These are phyloP conservation scores for Cephaloascus fragrans DNA, from an alignment of 805 yeast genomes.

Conservation along the genomic window DNA sequence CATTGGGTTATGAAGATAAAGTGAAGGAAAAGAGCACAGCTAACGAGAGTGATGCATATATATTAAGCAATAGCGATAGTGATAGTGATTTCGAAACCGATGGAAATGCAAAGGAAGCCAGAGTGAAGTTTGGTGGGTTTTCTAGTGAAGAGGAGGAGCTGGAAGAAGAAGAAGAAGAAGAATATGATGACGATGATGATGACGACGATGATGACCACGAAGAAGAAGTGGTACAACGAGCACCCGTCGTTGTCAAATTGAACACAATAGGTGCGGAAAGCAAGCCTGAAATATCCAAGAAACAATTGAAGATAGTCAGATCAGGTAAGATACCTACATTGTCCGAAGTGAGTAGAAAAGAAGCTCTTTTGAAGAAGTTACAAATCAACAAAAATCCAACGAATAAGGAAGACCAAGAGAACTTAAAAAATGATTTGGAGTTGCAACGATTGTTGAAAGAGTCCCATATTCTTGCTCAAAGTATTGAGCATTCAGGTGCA, in stretches of 20 bases:
- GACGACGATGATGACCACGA: conserved; percentile 12
- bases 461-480: conserved; percentile 51
- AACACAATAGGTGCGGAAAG: conserved; percentile 20
- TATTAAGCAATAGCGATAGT: background rate
- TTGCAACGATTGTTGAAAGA: conserved; percentile 61
- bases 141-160: conserved; percentile 4
- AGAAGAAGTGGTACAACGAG: conserved; percentile 7
- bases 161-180: conserved; percentile 8
- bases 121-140: conserved; percentile 4
- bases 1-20: conserved; percentile 41
- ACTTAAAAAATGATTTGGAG: conserved; percentile 61
- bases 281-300: conserved; percentile 24
- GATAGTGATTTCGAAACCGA: background rate
- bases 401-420: conserved; percentile 28
- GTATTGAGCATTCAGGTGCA: conserved; percentile 49
- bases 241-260: conserved; percentile 41
- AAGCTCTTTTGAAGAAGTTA: conserved; percentile 23
- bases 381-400: conserved; percentile 8
- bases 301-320: conserved; percentile 41
- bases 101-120: conserved; percentile 1
- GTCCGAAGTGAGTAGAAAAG: conserved; percentile 14
- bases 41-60: too few species aligned
- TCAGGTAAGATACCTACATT: conserved; percentile 55
- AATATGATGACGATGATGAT: conserved; percentile 12
- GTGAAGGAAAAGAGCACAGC: conserved; percentile 18